Base-by-base conservation (phyloP, 2,329 filamentous ascomycete species). In the Pestalotiopsis sp. region DNA sequence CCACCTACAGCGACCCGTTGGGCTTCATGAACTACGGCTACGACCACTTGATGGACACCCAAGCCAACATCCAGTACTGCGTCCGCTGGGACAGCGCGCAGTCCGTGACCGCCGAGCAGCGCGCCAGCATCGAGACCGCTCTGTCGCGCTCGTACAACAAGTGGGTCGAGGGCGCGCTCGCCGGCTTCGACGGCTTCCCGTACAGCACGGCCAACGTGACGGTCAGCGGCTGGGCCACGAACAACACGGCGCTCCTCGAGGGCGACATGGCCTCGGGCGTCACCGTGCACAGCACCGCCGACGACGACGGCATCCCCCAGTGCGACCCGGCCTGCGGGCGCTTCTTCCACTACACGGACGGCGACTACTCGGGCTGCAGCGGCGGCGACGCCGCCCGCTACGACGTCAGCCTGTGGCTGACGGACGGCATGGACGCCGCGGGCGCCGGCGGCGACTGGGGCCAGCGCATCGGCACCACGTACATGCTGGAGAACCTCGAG, bases 401-500 rank as follows among this genome's bases (percentile, higher is more conserved):
- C 45, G 66, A 67, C 45, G 66, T 67, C 23, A 62, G 57, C 20
- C 59, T 67, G 4, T 67, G 66, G 66, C 45, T 67, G 39, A 62
- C 66, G 12, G 66, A 62, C 27, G 45, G 57, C 25, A 23, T 67
- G 59, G 49, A 67, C 59, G 66, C 23, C 13, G 52, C 31, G 14
- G 66, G 66, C 13, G 61, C 41, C 58, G 66, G 66, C 11, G 66
- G 66, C 58, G 66, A 63, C 36, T 67, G 66, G 66, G 66, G 83
- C n/a, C 81, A 85, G 72, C 75, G 81, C 4, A 76, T 84, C 25
- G 83, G 79, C 1, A 77, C 76, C 7, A 82, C 84, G 69, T 84
- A 84, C 72, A 83, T 84, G 70, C 76, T 84, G 74, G 65, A 75
- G 23, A 75, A 76, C 13, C 65, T 85, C 1, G 75, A 78, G 20